Evolutionary conservation across 2,329 filamentous ascomycete species (phyloP).

Genomic region (Fusarium ambrosium): DNA sequence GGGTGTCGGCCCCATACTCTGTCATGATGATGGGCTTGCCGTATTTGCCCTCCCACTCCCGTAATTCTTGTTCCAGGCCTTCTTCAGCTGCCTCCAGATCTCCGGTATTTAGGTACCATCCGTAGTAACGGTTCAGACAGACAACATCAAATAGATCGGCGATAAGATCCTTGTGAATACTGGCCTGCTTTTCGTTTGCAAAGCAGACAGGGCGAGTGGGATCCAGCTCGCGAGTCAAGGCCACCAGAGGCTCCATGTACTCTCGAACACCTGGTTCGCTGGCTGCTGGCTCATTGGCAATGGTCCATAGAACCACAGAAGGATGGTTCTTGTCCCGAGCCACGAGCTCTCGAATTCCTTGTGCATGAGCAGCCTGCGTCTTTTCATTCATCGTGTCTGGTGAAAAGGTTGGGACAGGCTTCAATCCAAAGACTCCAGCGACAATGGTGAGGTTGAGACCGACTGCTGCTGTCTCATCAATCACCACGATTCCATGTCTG

Average conservation of each 20-base stretch:
- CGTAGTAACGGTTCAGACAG: conserved; percentile 31
- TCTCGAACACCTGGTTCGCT: conserved; percentile 15
- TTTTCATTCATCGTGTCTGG: conserved; percentile 19
- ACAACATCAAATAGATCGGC: conserved; percentile 25
- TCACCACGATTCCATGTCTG: conserved; percentile 26
- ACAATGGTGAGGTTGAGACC: conserved; percentile 26
- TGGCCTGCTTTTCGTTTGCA: conserved; percentile 17
- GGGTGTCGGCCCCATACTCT: conserved; percentile 26
- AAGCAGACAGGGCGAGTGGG: conserved; percentile 24
- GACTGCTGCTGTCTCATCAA: conserved; percentile 23
- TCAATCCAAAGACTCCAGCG: conserved; percentile 11
- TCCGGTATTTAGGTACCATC: conserved; percentile 24
- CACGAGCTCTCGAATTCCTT: conserved; percentile 21
- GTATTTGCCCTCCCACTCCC: conserved; percentile 19
- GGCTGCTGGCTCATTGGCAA: conserved; percentile 28
- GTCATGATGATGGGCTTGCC: conserved; percentile 29
- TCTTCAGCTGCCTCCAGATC: conserved; percentile 20
- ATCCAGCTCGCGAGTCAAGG: conserved; percentile 13
- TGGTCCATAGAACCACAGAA: conserved; percentile 24
- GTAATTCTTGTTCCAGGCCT: conserved; percentile 11
- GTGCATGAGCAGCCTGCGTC: conserved; percentile 18
- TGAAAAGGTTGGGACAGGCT: conserved; percentile 14
- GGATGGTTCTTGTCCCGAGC: conserved; percentile 32
- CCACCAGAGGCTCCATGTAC: conserved; percentile 23
- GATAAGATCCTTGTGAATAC: conserved; percentile 15